Evolutionary conservation across 345 rosid genomes (phyloP), one percentile per base, ranked within the genome.

Genomic region (Brassica rapa): DNA sequence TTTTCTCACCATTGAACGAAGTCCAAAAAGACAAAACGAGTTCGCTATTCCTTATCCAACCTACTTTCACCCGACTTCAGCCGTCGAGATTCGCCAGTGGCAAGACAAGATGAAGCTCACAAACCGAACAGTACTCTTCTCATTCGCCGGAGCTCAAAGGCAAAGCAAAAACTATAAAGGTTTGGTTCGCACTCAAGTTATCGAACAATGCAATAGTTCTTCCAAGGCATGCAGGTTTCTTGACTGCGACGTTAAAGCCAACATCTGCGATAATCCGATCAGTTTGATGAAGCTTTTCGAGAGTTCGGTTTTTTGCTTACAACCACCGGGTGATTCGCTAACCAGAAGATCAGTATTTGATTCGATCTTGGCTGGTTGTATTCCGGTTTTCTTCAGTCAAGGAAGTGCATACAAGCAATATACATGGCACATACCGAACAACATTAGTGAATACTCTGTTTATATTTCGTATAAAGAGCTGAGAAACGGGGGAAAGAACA

Each of bases 41-140:
- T 74, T 85, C 1, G 87, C 86, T 0, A 75, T 88, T 9, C 94
- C 94, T 46, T 90, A 88, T 62, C 94, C 91, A 0, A 86, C 91
- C 0, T 85, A 86, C 57, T 88, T 90, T 76, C 92, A 90, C 66
- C 92, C 94, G 0, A 61, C 74, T 4, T 81, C 74, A 9, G n/a
- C 55, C 25, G 11, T 9, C 0, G 83, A 88, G 68, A 77, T 88
- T 5, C 7, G 43, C 2, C 60, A 15, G 2, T 90, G 92, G 94
- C 90, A 90, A 46, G 53, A 84, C n/a, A 72, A 73, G 16, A 65
- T 85, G 78, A 70, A 77, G 56, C 53, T 10, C 62, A 60, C 30
- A 0, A 69, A 77, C 70, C 81, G 91, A 71, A 72, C 56, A 0
- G 7, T 74, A 19, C 68, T 89, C 49, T 84, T 84, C 85, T 82